Conservation (phyloP, 1,284 basidiomycete genomes). For the Leucoagaricus sp. region DNA sequence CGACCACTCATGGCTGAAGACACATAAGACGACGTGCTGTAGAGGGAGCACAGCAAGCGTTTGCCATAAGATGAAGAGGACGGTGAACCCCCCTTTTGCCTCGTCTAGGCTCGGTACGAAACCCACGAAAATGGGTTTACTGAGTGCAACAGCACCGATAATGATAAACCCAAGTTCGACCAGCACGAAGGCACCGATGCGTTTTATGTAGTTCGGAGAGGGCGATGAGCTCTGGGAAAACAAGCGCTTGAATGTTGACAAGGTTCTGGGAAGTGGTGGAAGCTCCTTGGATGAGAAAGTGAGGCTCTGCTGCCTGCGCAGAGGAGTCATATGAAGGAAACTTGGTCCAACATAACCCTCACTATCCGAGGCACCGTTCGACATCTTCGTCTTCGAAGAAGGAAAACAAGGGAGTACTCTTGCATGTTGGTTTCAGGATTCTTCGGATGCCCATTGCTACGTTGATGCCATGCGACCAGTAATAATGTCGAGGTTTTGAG, state of each 20-base stretch:
- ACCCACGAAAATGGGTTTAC: neutral
- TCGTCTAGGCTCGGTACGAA: neutral
- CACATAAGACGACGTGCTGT: neutral
- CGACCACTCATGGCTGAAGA: constrained; percentile 7
- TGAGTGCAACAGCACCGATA: neutral
- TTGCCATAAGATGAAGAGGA: constrained; percentile 3
- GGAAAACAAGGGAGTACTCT: too few relatives aligned
- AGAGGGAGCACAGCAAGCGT: neutral
- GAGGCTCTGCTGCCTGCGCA: neutral
- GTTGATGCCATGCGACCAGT: too few relatives aligned
- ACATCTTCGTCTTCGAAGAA: neutral
- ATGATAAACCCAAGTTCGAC: constrained; percentile 6
- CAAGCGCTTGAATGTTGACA: neutral
- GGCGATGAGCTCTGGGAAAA: neutral
- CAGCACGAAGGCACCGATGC: constrained; percentile 1
- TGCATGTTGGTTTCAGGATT: too few relatives aligned
- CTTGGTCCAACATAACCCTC: neutral
- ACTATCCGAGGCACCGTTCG: neutral
- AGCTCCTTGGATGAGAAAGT: neutral
- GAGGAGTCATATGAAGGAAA: constrained; percentile 3
- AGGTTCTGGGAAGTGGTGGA: neutral
- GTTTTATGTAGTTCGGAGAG: constrained; percentile 2
- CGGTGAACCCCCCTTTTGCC: constrained; percentile 5
- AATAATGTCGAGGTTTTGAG: too few relatives aligned
- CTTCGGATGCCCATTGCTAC: too few relatives aligned